Conservation (phyloP, 2,329 filamentous ascomycete genomes). For the Colletotrichum graminicola region DNA sequence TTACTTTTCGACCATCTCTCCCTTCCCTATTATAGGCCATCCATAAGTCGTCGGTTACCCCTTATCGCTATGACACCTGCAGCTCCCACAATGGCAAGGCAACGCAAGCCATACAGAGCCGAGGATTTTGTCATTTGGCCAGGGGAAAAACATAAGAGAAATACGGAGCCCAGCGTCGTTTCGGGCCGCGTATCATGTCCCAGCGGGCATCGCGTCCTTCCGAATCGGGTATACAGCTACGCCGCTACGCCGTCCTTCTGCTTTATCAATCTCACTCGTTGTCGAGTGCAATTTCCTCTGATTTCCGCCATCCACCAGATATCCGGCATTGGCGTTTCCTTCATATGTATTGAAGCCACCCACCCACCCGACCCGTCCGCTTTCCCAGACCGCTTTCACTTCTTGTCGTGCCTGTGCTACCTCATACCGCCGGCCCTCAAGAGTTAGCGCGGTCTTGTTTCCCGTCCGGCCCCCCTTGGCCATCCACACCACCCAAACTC, state of each 20-base stretch:
- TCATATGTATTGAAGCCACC: conserved; percentile 15
- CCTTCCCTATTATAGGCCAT: too few species aligned
- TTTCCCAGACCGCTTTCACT: background rate
- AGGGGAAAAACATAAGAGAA: background rate
- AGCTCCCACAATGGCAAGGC: background rate
- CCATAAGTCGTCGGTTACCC: background rate
- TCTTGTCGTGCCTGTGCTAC: background rate
- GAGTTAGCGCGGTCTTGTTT: background rate
- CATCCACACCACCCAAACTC: background rate
- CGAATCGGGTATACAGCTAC: conserved; percentile 30
- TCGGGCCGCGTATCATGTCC: conserved; percentile 21
- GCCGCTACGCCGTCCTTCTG: background rate
- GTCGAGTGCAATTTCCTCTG: background rate
- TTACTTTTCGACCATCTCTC: background rate
- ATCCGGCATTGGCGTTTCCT: background rate
- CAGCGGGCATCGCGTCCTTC: conserved; percentile 19
- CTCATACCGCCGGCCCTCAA: background rate
- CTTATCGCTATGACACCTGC: background rate
- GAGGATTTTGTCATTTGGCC: background rate
- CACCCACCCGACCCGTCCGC: background rate
- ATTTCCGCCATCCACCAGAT: background rate
- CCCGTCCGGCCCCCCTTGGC: background rate
- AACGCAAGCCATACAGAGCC: background rate
- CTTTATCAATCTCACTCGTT: too few species aligned
- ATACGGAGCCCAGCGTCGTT: conserved; percentile 4